Percentiles rank a stretch among this genome's conserved stretches.
These are phyloP conservation scores for Angophora floribunda DNA, from an alignment of 345 rosid genomes.

Conservation along the genomic window DNA sequence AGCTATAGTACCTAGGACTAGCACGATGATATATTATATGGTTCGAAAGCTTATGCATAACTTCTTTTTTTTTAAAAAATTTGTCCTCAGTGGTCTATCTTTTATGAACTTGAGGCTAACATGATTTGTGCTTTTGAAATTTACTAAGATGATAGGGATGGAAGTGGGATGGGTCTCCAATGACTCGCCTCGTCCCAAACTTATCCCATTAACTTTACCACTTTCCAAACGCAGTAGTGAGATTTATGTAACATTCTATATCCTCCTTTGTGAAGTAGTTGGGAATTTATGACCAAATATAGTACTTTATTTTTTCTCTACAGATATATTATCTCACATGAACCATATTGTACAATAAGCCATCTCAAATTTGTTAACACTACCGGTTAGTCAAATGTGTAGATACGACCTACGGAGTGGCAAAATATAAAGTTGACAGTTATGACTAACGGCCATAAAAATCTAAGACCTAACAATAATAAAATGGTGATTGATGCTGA, in stretches of 20 bases:
- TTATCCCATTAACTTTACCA: background rate
- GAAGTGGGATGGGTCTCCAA: background rate
- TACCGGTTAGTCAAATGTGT: background rate
- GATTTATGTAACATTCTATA: background rate
- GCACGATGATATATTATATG: background rate
- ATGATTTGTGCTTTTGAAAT: background rate
- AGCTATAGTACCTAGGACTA: background rate
- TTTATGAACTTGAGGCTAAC: background rate
- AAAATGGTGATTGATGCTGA: background rate
- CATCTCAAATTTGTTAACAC: background rate
- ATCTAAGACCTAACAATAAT: background rate
- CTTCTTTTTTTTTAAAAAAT: background rate
- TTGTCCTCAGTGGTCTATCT: background rate
- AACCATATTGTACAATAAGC: background rate
- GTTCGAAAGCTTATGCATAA: background rate
- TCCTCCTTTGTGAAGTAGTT: background rate
- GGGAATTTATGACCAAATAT: background rate
- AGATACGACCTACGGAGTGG: background rate
- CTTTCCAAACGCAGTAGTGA: background rate
- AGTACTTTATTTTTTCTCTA: background rate
- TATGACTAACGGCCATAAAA: background rate
- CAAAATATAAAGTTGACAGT: background rate
- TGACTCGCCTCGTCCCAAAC: background rate
- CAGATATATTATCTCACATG: background rate
- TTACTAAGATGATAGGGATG: background rate